Conservation (phyloP, 176 grass and related monocot species). For the Aegilops tauschii region DNA sequence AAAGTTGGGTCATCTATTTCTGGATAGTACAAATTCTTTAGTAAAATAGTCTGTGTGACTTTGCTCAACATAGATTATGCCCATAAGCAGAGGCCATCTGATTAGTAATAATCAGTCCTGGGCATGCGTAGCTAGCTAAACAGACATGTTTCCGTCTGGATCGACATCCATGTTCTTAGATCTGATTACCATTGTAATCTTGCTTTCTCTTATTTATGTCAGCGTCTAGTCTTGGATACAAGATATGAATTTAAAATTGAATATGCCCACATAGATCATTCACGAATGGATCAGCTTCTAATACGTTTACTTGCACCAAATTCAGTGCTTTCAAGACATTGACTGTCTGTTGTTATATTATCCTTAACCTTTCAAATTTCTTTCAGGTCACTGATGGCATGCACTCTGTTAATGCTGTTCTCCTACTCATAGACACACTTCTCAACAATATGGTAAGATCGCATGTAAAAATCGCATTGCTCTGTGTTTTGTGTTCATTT, state of each 20-base stretch:
- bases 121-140: background rate
- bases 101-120: background rate
- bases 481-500: constrained; percentile 20
- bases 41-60: background rate
- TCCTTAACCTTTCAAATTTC: background rate
- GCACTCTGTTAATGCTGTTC: constrained; percentile 75
- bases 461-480: background rate
- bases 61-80: background rate
- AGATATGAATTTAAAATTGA: background rate
- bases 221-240: background rate
- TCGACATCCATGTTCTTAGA: background rate
- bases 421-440: constrained; percentile 74
- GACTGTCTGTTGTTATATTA: background rate
- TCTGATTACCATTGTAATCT: background rate
- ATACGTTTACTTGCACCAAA: background rate
- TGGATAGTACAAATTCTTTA: background rate
- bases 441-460: constrained; percentile 85
- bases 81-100: background rate
- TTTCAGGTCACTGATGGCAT: constrained; percentile 73
- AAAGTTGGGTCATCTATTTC: too few species aligned
- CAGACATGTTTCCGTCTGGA: background rate
- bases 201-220: background rate
- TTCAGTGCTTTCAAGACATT: constrained; percentile 1
- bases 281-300: background rate
- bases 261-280: background rate